Conservation (phyloP, 306 rosid genomes). For the Dalbergia cochinchinensis region DNA sequence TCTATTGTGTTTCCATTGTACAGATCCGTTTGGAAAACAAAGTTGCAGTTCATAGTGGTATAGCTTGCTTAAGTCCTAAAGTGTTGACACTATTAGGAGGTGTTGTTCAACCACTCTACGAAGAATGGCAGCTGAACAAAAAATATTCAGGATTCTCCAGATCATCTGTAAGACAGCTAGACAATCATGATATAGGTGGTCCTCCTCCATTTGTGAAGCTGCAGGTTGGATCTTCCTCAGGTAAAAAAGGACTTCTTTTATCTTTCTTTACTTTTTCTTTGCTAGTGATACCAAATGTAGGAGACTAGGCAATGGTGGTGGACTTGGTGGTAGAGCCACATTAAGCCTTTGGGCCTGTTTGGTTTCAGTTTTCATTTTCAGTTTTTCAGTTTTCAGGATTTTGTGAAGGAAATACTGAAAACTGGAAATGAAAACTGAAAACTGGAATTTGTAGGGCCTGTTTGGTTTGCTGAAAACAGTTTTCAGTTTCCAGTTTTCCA, state of each 20-base stretch:
- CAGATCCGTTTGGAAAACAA: slow-evolving; percentile 87
- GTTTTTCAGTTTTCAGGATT: too few relatives aligned
- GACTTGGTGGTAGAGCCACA: background rate
- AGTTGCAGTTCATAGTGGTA: slow-evolving; percentile 65
- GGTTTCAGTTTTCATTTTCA: too few relatives aligned
- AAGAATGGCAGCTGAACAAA: slow-evolving; percentile 93
- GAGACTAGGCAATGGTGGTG: background rate
- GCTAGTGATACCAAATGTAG: background rate
- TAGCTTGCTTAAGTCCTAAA: slow-evolving; percentile 76
- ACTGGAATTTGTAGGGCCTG: too few relatives aligned
- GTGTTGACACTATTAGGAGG: slow-evolving; percentile 83
- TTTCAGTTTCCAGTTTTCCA: too few relatives aligned
- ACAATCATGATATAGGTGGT: slow-evolving; percentile 67
- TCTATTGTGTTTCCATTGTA: slow-evolving; percentile 42
- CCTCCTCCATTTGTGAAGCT: slow-evolving; percentile 98
- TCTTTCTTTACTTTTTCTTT: slow-evolving; percentile 19
- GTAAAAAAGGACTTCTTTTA: slow-evolving; percentile 28
- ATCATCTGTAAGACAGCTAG: slow-evolving; percentile 62
- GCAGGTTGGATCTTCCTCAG: slow-evolving; percentile 72
- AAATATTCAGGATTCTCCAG: slow-evolving; percentile 86
- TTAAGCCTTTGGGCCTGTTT: too few relatives aligned
- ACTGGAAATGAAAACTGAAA: too few relatives aligned
- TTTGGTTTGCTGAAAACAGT: too few relatives aligned
- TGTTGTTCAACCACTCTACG: slow-evolving; percentile 79
- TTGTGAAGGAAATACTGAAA: too few relatives aligned